Conservation (phyloP, 805 yeast species). For the Yarrowia deformans region DNA sequence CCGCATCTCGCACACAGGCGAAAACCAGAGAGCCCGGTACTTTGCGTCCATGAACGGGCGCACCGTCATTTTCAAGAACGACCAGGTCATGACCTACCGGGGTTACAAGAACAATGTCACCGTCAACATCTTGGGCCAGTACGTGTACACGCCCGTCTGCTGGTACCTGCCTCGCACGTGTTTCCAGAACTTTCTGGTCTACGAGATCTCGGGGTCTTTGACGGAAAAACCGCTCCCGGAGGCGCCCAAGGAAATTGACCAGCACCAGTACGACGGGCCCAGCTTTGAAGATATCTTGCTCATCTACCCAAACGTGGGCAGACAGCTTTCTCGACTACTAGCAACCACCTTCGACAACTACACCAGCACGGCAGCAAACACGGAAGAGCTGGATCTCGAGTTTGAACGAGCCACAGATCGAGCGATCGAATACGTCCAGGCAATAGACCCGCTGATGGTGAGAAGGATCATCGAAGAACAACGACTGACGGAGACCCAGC, state of each 20-base stretch:
- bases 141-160: constrained; percentile 62
- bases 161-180: constrained; percentile 56
- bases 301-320: constrained; percentile 53
- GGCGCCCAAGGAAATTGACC: constrained; percentile 19
- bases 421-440: constrained; percentile 51
- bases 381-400: constrained; percentile 48
- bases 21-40: constrained; percentile 44
- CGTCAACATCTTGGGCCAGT: constrained; percentile 56
- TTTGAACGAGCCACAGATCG: constrained; percentile 49
- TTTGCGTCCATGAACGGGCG: constrained; percentile 50
- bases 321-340: constrained; percentile 54
- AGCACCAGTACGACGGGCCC: constrained; percentile 18
- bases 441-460: constrained; percentile 47
- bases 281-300: constrained; percentile 54
- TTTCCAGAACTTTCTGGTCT: constrained; percentile 56
- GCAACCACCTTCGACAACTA: constrained; percentile 53
- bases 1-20: constrained; percentile 49
- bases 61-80: constrained; percentile 64
- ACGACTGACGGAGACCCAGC: constrained; percentile 48
- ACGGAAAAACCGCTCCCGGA: constrained; percentile 36
- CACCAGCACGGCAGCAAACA: constrained; percentile 48
- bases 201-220: constrained; percentile 65
- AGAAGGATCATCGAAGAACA: constrained; percentile 45
- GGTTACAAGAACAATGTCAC: constrained; percentile 61
- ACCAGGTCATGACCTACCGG: constrained; percentile 60